Evolutionary conservation across 2,329 filamentous ascomycete species (phyloP).

Genomic region (Paraconiothyrium sp.): DNA sequence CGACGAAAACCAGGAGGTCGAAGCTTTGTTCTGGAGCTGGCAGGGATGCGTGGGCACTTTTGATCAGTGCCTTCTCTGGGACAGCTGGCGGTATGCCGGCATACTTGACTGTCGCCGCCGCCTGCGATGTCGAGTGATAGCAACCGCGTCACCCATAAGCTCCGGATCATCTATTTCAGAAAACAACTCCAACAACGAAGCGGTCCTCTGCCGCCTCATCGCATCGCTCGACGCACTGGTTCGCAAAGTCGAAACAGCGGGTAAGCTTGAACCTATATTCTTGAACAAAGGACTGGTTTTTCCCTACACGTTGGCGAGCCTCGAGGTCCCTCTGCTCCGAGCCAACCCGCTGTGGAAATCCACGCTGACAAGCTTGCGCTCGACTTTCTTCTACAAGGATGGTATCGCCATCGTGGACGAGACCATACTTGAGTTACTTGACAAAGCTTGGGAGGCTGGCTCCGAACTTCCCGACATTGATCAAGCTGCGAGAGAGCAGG

Average conservation of each 20-base stretch:
- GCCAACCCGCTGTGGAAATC: neutral
- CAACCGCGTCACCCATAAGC: neutral
- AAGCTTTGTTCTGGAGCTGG: neutral
- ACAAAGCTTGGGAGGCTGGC: neutral
- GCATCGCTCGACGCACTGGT: neutral
- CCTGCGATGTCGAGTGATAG: neutral
- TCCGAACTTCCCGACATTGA: neutral
- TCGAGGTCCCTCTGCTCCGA: neutral
- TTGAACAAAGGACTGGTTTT: neutral
- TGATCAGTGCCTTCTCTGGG: slow-evolving; percentile 1
- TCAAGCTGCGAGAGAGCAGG: neutral
- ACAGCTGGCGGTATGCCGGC: neutral
- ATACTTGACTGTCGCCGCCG: neutral
- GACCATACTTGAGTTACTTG: neutral
- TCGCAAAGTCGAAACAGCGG: neutral
- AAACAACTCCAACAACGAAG: neutral
- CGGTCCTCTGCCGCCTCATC: neutral
- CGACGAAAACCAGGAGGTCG: neutral
- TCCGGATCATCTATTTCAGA: neutral
- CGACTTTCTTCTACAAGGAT: neutral
- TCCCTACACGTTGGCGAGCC: neutral
- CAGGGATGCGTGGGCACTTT: neutral
- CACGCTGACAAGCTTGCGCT: neutral
- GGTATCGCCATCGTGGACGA: neutral
- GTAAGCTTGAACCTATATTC: neutral